These are phyloP conservation scores for Corinectria fuckeliana DNA, from an alignment of 2,329 filamentous ascomycete species.

Conservation along the genomic window DNA sequence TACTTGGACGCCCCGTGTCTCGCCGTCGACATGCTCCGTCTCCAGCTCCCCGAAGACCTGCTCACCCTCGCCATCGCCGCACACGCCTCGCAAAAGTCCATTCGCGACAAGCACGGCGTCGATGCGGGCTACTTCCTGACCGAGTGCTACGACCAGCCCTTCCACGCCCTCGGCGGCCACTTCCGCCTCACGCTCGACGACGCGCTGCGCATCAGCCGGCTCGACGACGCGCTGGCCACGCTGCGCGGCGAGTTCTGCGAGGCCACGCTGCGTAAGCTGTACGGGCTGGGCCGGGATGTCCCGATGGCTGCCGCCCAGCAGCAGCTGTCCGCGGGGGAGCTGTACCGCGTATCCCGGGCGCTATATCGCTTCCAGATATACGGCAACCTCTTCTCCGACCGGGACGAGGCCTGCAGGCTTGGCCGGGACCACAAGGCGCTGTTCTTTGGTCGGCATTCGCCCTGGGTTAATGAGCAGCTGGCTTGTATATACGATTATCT, in stretches of 20 bases:
- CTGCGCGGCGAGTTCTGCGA: constrained; percentile 19
- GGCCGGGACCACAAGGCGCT: constrained; percentile 23
- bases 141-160: constrained; percentile 20
- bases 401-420: not conserved
- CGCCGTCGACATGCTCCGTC: constrained; percentile 26
- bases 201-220: constrained; percentile 21
- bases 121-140: constrained; percentile 20
- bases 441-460: constrained; percentile 31
- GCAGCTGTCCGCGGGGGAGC: constrained; percentile 15
- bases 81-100: constrained; percentile 20
- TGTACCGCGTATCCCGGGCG: constrained; percentile 27
- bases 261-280: constrained; percentile 22
- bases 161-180: constrained; percentile 10
- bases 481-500: constrained; percentile 31
- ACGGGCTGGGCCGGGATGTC: constrained; percentile 18
- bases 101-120: constrained; percentile 12
- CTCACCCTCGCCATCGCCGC: constrained; percentile 26
- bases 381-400: constrained; percentile 27
- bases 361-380: constrained; percentile 35
- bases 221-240: constrained; percentile 20
- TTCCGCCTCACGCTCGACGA: constrained; percentile 21
- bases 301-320: not conserved
- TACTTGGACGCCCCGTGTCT: constrained; percentile 27
- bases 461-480: constrained; percentile 34
- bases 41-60: constrained; percentile 23